phyloP scores from a whole-genome alignment of 2,329 filamentous ascomycete species.

The Fusarium torulosum region DNA sequence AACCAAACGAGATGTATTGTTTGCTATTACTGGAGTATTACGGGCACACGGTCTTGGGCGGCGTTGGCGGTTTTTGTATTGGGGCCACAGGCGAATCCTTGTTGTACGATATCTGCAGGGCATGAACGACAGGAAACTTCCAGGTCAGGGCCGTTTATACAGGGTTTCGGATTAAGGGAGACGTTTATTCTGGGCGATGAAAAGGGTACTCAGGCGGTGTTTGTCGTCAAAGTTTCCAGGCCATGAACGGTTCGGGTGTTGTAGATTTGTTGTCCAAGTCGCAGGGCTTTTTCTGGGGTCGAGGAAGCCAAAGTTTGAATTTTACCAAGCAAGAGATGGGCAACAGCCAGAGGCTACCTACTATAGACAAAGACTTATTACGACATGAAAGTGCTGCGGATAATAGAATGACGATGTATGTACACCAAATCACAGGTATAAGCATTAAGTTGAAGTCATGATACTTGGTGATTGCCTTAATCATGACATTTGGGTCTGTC shows the following conservation, averaged over 20 bases:
- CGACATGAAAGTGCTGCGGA: conserved; percentile 20
- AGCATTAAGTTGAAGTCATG: not conserved
- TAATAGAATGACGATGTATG: not conserved
- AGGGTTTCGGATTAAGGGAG: conserved; percentile 32
- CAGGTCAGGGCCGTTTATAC: conserved; percentile 11
- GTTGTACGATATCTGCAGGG: conserved; percentile 50
- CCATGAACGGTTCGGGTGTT: conserved; percentile 32
- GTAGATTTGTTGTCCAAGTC: conserved; percentile 47
- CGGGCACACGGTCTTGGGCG: conserved; percentile 46
- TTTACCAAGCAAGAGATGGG: conserved; percentile 27
- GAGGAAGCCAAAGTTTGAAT: conserved; percentile 36
- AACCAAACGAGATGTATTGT: conserved; percentile 41
- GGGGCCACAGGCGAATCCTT: conserved; percentile 43
- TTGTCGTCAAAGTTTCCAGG: conserved; percentile 20
- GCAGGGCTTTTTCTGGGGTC: conserved; percentile 38
- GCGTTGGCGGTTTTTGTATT: conserved; percentile 50
- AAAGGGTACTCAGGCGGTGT: conserved; percentile 11
- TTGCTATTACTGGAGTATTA: conserved; percentile 47
- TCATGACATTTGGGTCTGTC: too few species aligned
- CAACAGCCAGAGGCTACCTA: conserved; percentile 19
- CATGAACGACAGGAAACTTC: conserved; percentile 39
- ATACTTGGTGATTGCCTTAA: not conserved
- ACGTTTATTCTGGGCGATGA: conserved; percentile 11
- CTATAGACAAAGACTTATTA: conserved; percentile 37
- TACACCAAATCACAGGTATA: not conserved